phyloP scores from a whole-genome alignment of 2,329 filamentous ascomycete genomes.

The Didymella segeticola region DNA sequence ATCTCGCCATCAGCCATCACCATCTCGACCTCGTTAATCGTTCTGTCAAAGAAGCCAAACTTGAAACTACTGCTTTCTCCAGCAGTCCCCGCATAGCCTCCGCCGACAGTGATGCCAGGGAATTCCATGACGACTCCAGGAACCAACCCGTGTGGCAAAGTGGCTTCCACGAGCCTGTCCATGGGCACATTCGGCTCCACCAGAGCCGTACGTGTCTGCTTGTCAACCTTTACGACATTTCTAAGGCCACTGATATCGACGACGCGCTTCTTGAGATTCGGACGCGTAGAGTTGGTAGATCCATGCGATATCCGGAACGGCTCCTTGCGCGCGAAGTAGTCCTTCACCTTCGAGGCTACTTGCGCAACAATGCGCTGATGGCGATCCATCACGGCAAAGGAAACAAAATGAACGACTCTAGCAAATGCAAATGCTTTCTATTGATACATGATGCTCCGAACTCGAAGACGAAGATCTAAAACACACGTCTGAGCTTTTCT shows the following conservation, averaged over 20 bases:
- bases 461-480: conserved; percentile 7
- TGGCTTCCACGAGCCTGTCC: conserved; percentile 67
- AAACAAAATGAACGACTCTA: conserved; percentile 11
- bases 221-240: conserved; percentile 68
- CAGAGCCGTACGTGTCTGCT: conserved; percentile 60
- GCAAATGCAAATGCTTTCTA: conserved; percentile 21
- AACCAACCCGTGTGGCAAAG: conserved; percentile 62
- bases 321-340: conserved; percentile 59
- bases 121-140: conserved; percentile 75
- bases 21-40: conserved; percentile 68
- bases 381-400: conserved; percentile 40
- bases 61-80: conserved; percentile 74
- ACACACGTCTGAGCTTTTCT: conserved; percentile 22
- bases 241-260: conserved; percentile 72
- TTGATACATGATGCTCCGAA: conserved; percentile 25
- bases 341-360: conserved; percentile 56
- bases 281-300: conserved; percentile 77
- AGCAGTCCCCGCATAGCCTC: conserved; percentile 71
- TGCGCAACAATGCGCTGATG: conserved; percentile 54
- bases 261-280: conserved; percentile 51
- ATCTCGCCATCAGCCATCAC: conserved; percentile 68
- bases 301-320: conserved; percentile 80
- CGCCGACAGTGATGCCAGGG: conserved; percentile 73
- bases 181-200: conserved; percentile 75
- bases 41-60: conserved; percentile 70